Evolutionary conservation across 352 stramenopile genomes (phyloP), one percentile per base, ranked within the genome.

Genomic region (Phytophthora sp.): DNA sequence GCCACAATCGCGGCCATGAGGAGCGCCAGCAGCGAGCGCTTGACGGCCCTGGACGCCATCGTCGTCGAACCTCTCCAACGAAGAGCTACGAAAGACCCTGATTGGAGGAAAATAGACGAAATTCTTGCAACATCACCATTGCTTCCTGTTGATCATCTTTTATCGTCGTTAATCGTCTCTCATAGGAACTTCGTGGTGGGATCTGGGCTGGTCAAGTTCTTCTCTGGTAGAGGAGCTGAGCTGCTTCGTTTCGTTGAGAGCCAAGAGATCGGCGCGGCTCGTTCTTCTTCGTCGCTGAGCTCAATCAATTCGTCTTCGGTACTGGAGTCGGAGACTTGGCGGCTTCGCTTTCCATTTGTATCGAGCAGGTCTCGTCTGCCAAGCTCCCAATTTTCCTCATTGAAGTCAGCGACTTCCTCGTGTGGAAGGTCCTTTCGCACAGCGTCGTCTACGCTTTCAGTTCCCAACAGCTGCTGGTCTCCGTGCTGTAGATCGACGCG

Each of bases 271-370:
- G 11, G 41, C 16, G 27, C 31, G 13, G 54, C 7, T 46, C 12
- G 21, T n/a, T 76, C 74, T 62, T 82, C 74, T 27, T 59, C 67
- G 53, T 82, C 74, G 36, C 74, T 82, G n/a, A 79, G 12, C 36
- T 84, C 76, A 15, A 77, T 51, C 5, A 77, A 35, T 6, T 80
- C 71, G 16, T 80, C 74, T 46, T 80, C 74, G n/a, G 63, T 68
- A 24, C 47, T 47, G 16, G 58, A 68, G 9, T 44, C 42, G 7
- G 15, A 55, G 3, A 8, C 20, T 23, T 54, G 21, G 4, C 16
- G 12, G 41, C 51, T 16, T 60, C 1, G 47, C 27, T 61, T 62
- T 11, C 20, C 16, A 11, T 24, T 57, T 31, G 63, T 44, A 24
- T 69, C 52, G 7, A 78, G 66, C 26, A 78, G 23, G 27, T 75